A percentile compares a stretch with the other conserved stretches of the same genome.
Evolutionary conservation across 2,329 filamentous ascomycete species (phyloP).

Genomic region (Bisporella sp.): DNA sequence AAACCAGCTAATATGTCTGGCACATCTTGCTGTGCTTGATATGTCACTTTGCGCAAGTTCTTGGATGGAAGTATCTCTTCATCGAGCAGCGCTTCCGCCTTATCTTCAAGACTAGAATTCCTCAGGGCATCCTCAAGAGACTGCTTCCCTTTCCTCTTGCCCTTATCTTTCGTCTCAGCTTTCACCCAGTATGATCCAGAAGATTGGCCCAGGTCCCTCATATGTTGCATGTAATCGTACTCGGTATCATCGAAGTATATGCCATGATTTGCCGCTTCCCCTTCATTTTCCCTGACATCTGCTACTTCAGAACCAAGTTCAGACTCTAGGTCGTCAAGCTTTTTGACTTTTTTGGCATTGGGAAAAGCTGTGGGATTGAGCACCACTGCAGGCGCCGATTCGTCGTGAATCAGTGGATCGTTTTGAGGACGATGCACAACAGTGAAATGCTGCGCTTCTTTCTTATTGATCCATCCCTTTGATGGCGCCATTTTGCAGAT

Average conservation of each 20-base stretch:
- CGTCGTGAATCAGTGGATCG: slow-evolving; percentile 94
- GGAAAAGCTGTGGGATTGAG: slow-evolving; percentile 59
- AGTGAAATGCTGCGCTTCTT: slow-evolving; percentile 84
- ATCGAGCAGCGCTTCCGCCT: slow-evolving; percentile 55
- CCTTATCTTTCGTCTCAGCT: slow-evolving; percentile 58
- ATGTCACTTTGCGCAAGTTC: slow-evolving; percentile 68
- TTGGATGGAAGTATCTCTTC: slow-evolving; percentile 73
- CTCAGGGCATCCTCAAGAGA: slow-evolving; percentile 77
- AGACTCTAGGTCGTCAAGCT: slow-evolving; percentile 66
- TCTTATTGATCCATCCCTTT: slow-evolving; percentile 62
- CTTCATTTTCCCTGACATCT: slow-evolving; percentile 77
- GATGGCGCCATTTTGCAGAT: slow-evolving; percentile 23
- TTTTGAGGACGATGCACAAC: slow-evolving; percentile 95
- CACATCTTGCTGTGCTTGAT: slow-evolving; percentile 88
- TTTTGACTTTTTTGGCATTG: slow-evolving; percentile 52
- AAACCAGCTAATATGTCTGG: slow-evolving; percentile 90
- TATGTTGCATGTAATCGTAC: slow-evolving; percentile 99
- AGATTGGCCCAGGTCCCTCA: slow-evolving; percentile 75
- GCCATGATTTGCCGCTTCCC: slow-evolving; percentile 89
- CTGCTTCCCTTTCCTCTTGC: slow-evolving; percentile 48
- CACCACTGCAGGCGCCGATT: slow-evolving; percentile 81
- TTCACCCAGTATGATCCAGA: slow-evolving; percentile 76
- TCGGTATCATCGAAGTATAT: slow-evolving; percentile 91
- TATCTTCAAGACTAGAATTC: slow-evolving; percentile 48
- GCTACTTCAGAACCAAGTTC: slow-evolving; percentile 65